phyloP scores from a whole-genome alignment of 1,139 yeast genomes.

The Nakaseomyces sp. region DNA sequence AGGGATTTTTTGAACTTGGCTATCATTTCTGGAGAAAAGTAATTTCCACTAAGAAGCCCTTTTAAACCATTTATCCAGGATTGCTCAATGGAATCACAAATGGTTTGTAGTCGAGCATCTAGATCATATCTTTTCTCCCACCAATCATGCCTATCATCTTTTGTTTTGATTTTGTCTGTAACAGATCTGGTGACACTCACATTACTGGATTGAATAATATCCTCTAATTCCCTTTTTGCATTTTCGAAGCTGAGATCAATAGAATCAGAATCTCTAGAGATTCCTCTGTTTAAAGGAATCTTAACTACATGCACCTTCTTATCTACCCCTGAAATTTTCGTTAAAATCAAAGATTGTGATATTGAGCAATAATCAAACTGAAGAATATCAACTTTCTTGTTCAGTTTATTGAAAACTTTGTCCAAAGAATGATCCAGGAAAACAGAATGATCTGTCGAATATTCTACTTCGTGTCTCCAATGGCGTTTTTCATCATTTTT shows the following conservation, averaged over 20 bases:
- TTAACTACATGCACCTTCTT: conserved; percentile 42
- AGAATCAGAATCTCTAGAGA: conserved; percentile 40
- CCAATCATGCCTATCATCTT: conserved; percentile 63
- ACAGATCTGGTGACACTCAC: conserved; percentile 46
- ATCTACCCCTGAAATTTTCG: conserved; percentile 35
- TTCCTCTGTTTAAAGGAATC: conserved; percentile 51
- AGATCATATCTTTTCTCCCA: conserved; percentile 62
- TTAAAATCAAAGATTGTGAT: conserved; percentile 49
- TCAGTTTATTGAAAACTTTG: not conserved
- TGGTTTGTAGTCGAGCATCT: conserved; percentile 45
- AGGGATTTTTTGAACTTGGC: conserved; percentile 36
- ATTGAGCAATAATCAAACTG: conserved; percentile 54
- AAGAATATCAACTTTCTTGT: conserved; percentile 34
- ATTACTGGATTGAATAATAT: conserved; percentile 54
- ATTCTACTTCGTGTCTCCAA: no score
- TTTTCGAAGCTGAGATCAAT: conserved; percentile 39
- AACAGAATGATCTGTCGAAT: not conserved
- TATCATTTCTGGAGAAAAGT: conserved; percentile 39
- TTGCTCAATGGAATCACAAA: conserved; percentile 53
- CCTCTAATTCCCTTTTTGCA: conserved; percentile 39
- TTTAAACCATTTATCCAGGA: conserved; percentile 78
- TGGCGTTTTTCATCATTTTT: not conserved
- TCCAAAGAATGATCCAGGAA: not conserved
- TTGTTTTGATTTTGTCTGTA: conserved; percentile 40
- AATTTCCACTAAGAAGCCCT: conserved; percentile 30